These are phyloP conservation scores for Leishmania tarentolae DNA, from an alignment of 208 protist genomes.

Conservation along the genomic window DNA sequence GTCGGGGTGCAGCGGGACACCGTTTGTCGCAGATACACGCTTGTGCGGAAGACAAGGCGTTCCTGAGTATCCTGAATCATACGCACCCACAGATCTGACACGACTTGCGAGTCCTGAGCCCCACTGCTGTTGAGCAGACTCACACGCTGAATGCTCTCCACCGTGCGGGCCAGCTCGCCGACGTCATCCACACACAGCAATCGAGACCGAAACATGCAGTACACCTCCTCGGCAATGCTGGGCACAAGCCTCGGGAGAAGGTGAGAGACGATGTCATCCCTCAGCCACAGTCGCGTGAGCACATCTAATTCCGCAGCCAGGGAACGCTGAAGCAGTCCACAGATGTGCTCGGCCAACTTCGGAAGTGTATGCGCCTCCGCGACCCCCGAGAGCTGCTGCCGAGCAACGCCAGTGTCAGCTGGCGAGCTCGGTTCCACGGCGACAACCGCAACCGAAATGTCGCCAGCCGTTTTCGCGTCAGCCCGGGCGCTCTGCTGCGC, in stretches of 20 bases:
- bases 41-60: constrained; percentile 81
- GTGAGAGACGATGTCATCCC: constrained; percentile 62
- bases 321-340: constrained; percentile 57
- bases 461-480: constrained; percentile 1
- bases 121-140: constrained; percentile 34
- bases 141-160: constrained; percentile 71
- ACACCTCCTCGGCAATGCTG: constrained; percentile 71
- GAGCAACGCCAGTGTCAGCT: constrained; percentile 3
- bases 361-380: constrained; percentile 38
- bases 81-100: constrained; percentile 59
- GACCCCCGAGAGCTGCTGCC: constrained; percentile 23
- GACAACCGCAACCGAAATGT: neutral
- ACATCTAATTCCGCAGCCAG: constrained; percentile 56
- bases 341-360: constrained; percentile 58
- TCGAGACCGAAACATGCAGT: constrained; percentile 79
- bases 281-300: constrained; percentile 75
- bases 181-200: constrained; percentile 81
- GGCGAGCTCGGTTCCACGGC: neutral
- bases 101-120: constrained; percentile 40
- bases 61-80: constrained; percentile 91
- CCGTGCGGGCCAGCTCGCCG: constrained; percentile 64
- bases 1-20: constrained; percentile 50
- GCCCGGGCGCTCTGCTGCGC: constrained; percentile 14
- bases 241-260: constrained; percentile 62
- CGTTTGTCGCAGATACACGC: constrained; percentile 70